phyloP scores from a whole-genome alignment of 163 green algal species.

The Coccomyxa subellipsoidea region DNA sequence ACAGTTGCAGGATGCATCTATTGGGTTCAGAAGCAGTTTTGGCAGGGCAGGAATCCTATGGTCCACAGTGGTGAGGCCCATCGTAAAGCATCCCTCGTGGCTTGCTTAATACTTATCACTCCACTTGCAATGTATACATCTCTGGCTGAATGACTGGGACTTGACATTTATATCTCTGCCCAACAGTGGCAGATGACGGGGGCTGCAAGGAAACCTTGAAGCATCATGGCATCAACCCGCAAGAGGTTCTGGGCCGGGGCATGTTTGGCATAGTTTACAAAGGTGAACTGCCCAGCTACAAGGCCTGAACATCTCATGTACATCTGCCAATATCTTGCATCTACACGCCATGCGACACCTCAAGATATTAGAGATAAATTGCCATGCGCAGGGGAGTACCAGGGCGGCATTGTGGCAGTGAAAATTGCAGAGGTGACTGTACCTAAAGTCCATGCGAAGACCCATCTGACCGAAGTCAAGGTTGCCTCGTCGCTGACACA shows the following conservation, averaged over 20 bases:
- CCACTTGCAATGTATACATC: too few relatives aligned
- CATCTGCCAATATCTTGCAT: too few relatives aligned
- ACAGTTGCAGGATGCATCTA: too few relatives aligned
- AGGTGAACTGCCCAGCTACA: background rate
- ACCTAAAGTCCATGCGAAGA: background rate
- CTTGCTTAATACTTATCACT: too few relatives aligned
- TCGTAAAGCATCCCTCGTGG: too few relatives aligned
- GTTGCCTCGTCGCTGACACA: slow-evolving; percentile 3
- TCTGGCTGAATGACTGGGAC: too few relatives aligned
- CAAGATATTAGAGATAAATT: background rate
- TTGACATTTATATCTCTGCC: too few relatives aligned
- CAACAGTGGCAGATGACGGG: background rate
- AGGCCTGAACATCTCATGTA: background rate
- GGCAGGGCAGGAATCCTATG: too few relatives aligned
- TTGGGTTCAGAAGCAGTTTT: too few relatives aligned
- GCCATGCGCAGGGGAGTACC: background rate
- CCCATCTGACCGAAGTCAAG: background rate
- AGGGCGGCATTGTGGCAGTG: background rate
- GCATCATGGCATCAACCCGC: background rate
- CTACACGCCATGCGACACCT: too few relatives aligned
- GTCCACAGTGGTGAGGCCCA: too few relatives aligned
- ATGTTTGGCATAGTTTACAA: slow-evolving; percentile 8
- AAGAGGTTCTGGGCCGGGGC: background rate
- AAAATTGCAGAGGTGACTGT: background rate
- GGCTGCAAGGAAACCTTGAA: background rate